Evolutionary conservation across 805 yeast species (phyloP).

Genomic region (Nakazawaea siamensis): DNA sequence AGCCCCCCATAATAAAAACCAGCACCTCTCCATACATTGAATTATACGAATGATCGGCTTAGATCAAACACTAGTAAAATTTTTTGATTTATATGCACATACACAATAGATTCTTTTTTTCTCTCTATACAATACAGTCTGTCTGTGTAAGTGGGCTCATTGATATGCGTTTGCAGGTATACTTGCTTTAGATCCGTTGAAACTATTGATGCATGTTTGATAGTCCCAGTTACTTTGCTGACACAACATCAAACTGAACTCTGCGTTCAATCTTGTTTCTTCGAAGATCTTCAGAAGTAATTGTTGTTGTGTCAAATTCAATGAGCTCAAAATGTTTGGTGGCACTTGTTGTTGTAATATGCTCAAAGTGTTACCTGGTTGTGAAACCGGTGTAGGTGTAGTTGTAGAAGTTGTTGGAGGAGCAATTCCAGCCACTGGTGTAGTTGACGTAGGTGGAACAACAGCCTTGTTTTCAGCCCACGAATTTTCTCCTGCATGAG

Average conservation of each 20-base stretch:
- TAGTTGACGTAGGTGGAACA: slow-evolving; percentile 9
- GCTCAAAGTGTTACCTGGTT: slow-evolving; percentile 2
- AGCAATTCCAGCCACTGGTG: slow-evolving; percentile 12
- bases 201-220: slow-evolving; percentile 58
- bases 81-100: no score
- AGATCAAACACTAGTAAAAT: no score
- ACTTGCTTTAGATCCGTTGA: slow-evolving; percentile 48
- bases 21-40: no score
- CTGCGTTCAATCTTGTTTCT: slow-evolving; percentile 71
- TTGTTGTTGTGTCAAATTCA: slow-evolving; percentile 51
- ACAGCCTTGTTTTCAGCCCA: slow-evolving; percentile 31
- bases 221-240: slow-evolving; percentile 86
- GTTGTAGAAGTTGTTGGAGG: slow-evolving; percentile 14
- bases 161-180: slow-evolving; percentile 51
- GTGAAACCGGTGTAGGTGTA: slow-evolving; percentile 10
- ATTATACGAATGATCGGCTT: no score
- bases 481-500: slow-evolving; percentile 43
- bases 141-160: no score
- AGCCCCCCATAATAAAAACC: no score
- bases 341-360: slow-evolving; percentile 36
- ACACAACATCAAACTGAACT: slow-evolving; percentile 73
- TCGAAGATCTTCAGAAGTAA: slow-evolving; percentile 54
- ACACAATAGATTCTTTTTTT: no score
- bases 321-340: slow-evolving; percentile 42
- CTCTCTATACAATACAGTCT: no score